Conservation (phyloP, 257 asterid genomes). For the Solanum bulbocastanum region DNA sequence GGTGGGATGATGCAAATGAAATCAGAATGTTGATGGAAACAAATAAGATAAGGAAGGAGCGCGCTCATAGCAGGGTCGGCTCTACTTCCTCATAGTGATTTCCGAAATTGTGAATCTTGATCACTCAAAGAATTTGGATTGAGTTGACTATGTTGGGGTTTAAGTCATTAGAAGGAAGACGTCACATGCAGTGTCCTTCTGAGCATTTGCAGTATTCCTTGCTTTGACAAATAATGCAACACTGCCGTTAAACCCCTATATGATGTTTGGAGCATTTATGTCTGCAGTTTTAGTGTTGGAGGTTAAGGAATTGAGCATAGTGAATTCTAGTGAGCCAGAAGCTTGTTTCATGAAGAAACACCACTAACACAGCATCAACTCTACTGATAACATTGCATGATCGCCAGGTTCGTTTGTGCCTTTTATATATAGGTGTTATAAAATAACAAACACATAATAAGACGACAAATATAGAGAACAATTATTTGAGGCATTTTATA, state of each 20-base stretch:
- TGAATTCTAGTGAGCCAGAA: neutral
- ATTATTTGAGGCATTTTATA: too few relatives aligned
- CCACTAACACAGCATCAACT: neutral
- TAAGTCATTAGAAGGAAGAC: neutral
- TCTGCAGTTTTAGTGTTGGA: neutral
- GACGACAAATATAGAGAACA: too few relatives aligned
- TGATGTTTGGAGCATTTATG: neutral
- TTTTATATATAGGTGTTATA: neutral
- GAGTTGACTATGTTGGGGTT: neutral
- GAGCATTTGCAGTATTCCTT: neutral
- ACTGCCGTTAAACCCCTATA: neutral
- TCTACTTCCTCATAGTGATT: conserved; percentile 15
- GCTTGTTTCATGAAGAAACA: neutral
- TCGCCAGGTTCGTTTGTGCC: neutral
- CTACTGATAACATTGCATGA: neutral
- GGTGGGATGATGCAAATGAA: conserved; percentile 74
- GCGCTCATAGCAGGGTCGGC: conserved; percentile 58
- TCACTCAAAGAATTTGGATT: neutral
- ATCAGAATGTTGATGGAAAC: conserved; percentile 55
- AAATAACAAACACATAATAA: too few relatives aligned
- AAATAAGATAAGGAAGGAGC: conserved; percentile 38
- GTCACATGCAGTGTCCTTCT: neutral
- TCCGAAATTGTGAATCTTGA: neutral
- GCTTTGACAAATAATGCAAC: neutral
- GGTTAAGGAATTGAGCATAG: neutral